Conservation (phyloP, 2,329 filamentous ascomycete genomes). For the Aureobasidium sp. region DNA sequence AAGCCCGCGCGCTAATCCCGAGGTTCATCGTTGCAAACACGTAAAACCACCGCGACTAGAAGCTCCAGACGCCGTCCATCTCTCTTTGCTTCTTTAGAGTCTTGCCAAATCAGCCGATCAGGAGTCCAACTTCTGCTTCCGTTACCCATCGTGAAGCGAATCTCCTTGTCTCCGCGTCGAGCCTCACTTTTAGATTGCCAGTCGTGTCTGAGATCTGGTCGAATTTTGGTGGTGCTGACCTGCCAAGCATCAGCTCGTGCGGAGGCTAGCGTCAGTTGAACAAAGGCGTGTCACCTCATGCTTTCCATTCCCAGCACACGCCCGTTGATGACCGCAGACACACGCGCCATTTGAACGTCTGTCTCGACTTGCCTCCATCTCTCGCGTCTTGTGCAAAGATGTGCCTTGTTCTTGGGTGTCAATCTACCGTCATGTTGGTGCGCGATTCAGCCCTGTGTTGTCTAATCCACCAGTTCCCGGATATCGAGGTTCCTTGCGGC, state of each 20-base stretch:
- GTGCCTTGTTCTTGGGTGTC: neutral
- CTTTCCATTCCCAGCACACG: neutral
- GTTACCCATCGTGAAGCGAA: neutral
- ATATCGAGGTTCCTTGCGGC: constrained; percentile 1
- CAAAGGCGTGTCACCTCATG: constrained; percentile 5
- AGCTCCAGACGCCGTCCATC: constrained; percentile 1
- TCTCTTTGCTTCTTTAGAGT: neutral
- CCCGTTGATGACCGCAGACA: neutral
- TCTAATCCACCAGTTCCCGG: neutral
- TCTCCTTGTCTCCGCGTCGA: neutral
- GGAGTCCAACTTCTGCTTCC: neutral
- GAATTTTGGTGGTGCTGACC: constrained; percentile 1
- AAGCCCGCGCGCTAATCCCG: constrained; percentile 1
- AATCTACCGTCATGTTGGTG: neutral
- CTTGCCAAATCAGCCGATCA: neutral
- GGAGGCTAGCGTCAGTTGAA: constrained; percentile 11
- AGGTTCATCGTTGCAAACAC: constrained; percentile 10
- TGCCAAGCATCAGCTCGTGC: constrained; percentile 5
- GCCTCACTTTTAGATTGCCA: neutral
- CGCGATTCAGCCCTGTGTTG: neutral
- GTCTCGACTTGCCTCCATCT: neutral
- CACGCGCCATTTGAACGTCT: neutral
- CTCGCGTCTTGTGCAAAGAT: neutral
- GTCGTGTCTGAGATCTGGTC: constrained; percentile 4
- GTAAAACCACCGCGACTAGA: constrained; percentile 5